phyloP scores from a whole-genome alignment of 2,329 filamentous ascomycete genomes.

The Cyphellophora europaea region DNA sequence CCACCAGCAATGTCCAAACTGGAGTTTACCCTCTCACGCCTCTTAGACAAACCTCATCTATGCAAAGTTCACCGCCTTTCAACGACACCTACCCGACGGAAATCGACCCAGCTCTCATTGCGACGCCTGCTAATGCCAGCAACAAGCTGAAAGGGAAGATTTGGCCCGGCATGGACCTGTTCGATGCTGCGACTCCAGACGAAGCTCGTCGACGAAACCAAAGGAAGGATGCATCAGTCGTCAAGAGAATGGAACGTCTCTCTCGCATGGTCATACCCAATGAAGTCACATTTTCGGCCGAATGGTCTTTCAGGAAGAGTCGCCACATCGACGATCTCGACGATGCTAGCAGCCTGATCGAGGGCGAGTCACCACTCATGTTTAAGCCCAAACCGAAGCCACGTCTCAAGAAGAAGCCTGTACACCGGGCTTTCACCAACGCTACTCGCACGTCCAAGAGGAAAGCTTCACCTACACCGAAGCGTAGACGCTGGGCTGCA shows the following conservation, averaged over 20 bases:
- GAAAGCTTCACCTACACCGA: too few species aligned
- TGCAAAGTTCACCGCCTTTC: background rate
- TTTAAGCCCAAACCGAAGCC: conserved; percentile 21
- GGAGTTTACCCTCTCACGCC: background rate
- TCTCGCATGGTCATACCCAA: conserved; percentile 35
- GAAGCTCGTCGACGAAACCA: conserved; percentile 42
- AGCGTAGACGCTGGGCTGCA: too few species aligned
- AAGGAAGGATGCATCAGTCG: conserved; percentile 37
- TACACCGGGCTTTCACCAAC: conserved; percentile 26
- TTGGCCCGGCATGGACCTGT: conserved; percentile 44
- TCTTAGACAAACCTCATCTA: background rate
- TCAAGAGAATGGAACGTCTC: conserved; percentile 37
- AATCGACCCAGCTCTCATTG: background rate
- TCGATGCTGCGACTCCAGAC: conserved; percentile 40
- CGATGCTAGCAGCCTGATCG: conserved; percentile 36
- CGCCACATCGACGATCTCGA: conserved; percentile 39
- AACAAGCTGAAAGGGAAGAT: conserved; percentile 35
- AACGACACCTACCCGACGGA: background rate
- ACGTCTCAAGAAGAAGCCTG: conserved; percentile 24
- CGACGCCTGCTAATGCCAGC: background rate
- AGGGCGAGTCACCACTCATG: conserved; percentile 34
- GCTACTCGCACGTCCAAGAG: conserved; percentile 20
- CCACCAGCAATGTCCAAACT: too few species aligned
- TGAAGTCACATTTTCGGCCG: conserved; percentile 37
- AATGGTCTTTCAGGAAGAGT: conserved; percentile 31